phyloP scores from a whole-genome alignment of 2,329 filamentous ascomycete species.

The Blastomyces gilchristii region DNA sequence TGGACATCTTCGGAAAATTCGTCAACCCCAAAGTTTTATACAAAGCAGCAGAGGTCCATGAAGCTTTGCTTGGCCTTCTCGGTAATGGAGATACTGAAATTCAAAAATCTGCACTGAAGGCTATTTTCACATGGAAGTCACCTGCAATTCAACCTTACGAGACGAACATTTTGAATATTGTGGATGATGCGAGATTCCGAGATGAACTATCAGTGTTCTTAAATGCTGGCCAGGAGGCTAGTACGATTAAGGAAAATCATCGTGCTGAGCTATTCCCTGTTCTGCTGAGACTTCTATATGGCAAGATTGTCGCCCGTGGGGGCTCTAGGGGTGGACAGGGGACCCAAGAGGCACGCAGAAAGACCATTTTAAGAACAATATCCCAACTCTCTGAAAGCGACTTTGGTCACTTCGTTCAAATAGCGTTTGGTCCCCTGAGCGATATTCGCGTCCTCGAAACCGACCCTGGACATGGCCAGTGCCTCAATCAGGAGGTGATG shows the following conservation, averaged over 20 bases:
- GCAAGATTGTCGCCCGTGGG: conserved; percentile 73
- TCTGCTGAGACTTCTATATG: conserved; percentile 77
- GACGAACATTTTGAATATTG: conserved; percentile 72
- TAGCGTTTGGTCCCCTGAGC: conserved; percentile 63
- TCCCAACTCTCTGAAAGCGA: conserved; percentile 65
- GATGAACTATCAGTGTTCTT: conserved; percentile 89
- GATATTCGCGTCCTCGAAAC: conserved; percentile 50
- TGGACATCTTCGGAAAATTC: conserved; percentile 75
- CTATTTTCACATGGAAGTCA: conserved; percentile 81
- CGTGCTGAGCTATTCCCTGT: conserved; percentile 69
- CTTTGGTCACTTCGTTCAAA: conserved; percentile 69
- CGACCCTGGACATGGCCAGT: conserved; percentile 40
- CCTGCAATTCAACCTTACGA: conserved; percentile 65
- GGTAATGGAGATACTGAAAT: conserved; percentile 84
- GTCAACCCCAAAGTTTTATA: conserved; percentile 76
- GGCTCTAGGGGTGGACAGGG: conserved; percentile 66
- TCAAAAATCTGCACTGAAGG: conserved; percentile 74
- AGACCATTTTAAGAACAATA: conserved; percentile 62
- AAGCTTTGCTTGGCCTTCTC: conserved; percentile 62
- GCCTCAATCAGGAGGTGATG: conserved; percentile 51
- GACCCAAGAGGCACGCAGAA: conserved; percentile 69
- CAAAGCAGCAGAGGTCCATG: conserved; percentile 63
- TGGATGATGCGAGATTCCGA: conserved; percentile 85
- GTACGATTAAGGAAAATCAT: conserved; percentile 63
- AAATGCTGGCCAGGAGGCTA: conserved; percentile 54